Conservation (phyloP, 2,329 filamentous ascomycete species). For the Phoma sp. region DNA sequence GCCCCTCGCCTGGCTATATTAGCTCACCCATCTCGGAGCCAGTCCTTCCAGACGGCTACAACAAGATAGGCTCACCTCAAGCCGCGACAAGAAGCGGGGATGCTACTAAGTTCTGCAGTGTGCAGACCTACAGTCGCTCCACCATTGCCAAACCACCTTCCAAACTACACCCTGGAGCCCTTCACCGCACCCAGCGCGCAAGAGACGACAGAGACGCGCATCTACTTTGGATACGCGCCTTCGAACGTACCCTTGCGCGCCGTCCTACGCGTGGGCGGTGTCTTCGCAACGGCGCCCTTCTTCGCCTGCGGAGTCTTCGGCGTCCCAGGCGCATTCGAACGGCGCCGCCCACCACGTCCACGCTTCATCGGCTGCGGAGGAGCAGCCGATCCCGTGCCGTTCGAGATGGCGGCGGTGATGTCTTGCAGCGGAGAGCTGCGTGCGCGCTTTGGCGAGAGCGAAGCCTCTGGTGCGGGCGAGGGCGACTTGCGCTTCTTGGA, state of each 20-base stretch:
- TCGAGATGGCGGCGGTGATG: not conserved
- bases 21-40: not conserved
- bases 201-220: not conserved
- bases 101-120: not conserved
- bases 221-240: not conserved
- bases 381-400: not conserved
- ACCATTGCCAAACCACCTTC: not conserved
- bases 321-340: not conserved
- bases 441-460: not conserved
- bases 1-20: slow-evolving; percentile 4
- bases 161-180: not conserved
- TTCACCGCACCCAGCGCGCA: not conserved
- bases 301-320: not conserved
- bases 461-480: not conserved
- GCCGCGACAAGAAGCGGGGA: slow-evolving; percentile 1
- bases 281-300: not conserved
- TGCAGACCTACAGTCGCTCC: too few relatives aligned
- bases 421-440: not conserved
- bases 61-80: not conserved
- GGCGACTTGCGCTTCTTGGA: slow-evolving; percentile 5
- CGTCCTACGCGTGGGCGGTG: not conserved
- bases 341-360: not conserved
- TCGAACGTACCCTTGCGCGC: not conserved
- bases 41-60: not conserved
- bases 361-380: not conserved